These are phyloP conservation scores for Yamadazyma sp. DNA, from an alignment of 1,139 yeast species.

Conservation along the genomic window DNA sequence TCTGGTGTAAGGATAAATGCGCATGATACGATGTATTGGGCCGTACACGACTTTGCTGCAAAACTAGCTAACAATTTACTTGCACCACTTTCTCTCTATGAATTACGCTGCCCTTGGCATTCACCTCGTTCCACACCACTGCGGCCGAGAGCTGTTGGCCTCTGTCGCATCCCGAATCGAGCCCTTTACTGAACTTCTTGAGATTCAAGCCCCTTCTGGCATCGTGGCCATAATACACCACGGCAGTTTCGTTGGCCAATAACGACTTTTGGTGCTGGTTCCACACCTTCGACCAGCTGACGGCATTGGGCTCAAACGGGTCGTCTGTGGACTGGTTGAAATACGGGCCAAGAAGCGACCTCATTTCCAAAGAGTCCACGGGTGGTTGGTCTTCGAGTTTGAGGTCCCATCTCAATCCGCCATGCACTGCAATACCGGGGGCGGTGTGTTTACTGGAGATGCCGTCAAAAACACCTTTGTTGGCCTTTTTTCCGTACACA, in stretches of 20 bases:
- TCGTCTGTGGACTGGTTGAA: conserved; percentile 55
- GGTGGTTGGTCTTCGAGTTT: conserved; percentile 61
- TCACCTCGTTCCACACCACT: conserved; percentile 40
- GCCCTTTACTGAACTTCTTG: conserved; percentile 67
- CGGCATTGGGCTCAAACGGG: conserved; percentile 46
- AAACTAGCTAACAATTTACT: conserved; percentile 4
- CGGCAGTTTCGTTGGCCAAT: conserved; percentile 24
- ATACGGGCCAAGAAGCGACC: conserved; percentile 59
- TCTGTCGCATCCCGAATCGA: conserved; percentile 79
- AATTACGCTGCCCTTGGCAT: conserved; percentile 13
- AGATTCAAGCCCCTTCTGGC: conserved; percentile 74
- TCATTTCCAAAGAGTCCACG: conserved; percentile 57
- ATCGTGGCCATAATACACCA: conserved; percentile 88
- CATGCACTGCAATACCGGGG: conserved; percentile 73
- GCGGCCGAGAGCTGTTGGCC: conserved; percentile 73
- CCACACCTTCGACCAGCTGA: conserved; percentile 68
- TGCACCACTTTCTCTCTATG: conserved; percentile 27
- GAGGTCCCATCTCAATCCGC: conserved; percentile 68
- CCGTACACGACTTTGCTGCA: conserved; percentile 1
- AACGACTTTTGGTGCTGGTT: conserved; percentile 45
- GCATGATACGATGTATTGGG: background rate
- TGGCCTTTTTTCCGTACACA: conserved; percentile 26
- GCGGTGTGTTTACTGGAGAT: conserved; percentile 24
- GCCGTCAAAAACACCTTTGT: conserved; percentile 13
- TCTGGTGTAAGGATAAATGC: conserved; percentile 4